These are phyloP conservation scores for Diplodia seriata DNA, from an alignment of 2,329 filamentous ascomycete species.

Conservation along the genomic window DNA sequence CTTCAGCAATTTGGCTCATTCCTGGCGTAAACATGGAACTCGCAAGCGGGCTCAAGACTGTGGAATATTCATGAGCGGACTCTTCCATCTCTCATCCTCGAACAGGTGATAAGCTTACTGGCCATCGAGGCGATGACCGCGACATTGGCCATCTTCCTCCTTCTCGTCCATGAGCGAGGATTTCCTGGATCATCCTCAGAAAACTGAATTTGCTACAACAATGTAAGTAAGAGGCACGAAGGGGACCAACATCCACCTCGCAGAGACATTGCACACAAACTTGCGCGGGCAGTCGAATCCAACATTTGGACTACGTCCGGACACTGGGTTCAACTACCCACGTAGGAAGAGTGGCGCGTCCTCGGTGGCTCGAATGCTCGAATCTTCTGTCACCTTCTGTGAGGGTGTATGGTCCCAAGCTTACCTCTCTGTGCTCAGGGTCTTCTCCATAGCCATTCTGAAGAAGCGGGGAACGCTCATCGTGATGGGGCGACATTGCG, in stretches of 20 bases:
- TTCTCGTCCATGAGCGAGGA: conserved; percentile 55
- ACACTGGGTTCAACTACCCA: no score
- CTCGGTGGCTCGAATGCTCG: no score
- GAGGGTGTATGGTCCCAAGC: neutral
- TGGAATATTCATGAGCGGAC: conserved; percentile 17
- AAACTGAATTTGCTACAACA: conserved; percentile 44
- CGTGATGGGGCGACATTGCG: conserved; percentile 31
- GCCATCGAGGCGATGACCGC: conserved; percentile 59
- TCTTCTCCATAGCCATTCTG: conserved; percentile 45
- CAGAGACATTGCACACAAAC: no score
- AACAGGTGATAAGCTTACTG: conserved; percentile 38
- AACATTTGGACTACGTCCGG: no score
- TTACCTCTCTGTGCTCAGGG: conserved; percentile 43
- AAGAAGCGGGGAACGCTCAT: conserved; percentile 52
- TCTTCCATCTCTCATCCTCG: neutral
- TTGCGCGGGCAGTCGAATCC: no score
- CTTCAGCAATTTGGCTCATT: conserved; percentile 57
- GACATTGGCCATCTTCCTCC: conserved; percentile 58
- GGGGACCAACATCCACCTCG: no score
- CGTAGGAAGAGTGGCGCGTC: no score
- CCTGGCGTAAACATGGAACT: conserved; percentile 61
- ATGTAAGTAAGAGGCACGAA: conserved; percentile 34
- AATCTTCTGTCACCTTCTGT: no score
- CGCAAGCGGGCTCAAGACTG: conserved; percentile 56
- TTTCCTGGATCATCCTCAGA: conserved; percentile 51